Percentiles rank a stretch among this genome's conserved stretches.
Conservation (phyloP, 2,329 filamentous ascomycete species). For the Penicillium verrucosum region DNA sequence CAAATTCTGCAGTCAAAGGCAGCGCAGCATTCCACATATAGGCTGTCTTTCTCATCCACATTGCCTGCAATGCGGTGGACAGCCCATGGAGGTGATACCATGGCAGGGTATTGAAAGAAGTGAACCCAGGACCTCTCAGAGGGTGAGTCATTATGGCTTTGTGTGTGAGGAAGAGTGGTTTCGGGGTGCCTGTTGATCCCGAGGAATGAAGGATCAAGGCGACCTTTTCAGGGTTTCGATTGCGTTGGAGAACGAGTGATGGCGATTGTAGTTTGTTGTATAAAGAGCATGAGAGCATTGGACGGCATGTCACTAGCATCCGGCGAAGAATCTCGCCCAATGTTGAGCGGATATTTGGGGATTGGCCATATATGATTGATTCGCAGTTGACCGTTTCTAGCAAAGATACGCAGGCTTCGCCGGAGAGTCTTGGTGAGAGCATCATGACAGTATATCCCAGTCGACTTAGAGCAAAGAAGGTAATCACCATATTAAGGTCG, state of each 20-base stretch:
- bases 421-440: slow-evolving; percentile 44
- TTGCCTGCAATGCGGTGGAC: slow-evolving; percentile 43
- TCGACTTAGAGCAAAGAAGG: slow-evolving; percentile 46
- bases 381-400: slow-evolving; percentile 36
- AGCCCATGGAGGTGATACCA: slow-evolving; percentile 47
- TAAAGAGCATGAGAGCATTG: slow-evolving; percentile 17
- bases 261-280: slow-evolving; percentile 11
- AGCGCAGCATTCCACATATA: slow-evolving; percentile 43
- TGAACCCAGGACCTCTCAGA: slow-evolving; percentile 36
- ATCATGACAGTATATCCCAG: slow-evolving; percentile 46
- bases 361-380: slow-evolving; percentile 39
- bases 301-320: slow-evolving; percentile 26
- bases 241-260: slow-evolving; percentile 17
- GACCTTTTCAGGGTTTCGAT: slow-evolving; percentile 28
- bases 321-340: slow-evolving; percentile 28
- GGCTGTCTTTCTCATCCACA: slow-evolving; percentile 44
- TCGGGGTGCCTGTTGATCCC: slow-evolving; percentile 49
- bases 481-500: slow-evolving; percentile 43
- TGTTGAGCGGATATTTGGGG: slow-evolving; percentile 32
- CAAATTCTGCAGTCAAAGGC: slow-evolving; percentile 38
- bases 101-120: slow-evolving; percentile 44
- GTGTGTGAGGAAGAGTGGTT: slow-evolving; percentile 46
- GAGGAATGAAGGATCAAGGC: slow-evolving; percentile 49
- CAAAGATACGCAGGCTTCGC: slow-evolving; percentile 41
- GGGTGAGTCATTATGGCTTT: slow-evolving; percentile 39